These are phyloP conservation scores for Erigeron canadensis DNA, from an alignment of 129 eudicot species.

Conservation along the genomic window DNA sequence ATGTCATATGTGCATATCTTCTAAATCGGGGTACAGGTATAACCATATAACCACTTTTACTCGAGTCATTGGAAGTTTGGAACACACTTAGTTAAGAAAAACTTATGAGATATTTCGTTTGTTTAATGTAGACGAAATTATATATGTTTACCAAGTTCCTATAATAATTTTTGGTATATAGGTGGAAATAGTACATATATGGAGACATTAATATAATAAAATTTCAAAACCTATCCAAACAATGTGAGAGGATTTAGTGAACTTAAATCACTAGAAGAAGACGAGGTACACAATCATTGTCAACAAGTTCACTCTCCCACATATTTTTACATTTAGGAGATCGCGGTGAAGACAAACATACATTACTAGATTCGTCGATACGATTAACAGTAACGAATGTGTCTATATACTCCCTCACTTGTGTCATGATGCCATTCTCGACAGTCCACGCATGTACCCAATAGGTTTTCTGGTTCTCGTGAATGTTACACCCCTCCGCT, in stretches of 20 bases:
- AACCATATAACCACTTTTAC: too few species aligned
- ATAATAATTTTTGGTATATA: too few species aligned
- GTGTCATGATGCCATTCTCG: slow-evolving; percentile 38
- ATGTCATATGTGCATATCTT: too few species aligned
- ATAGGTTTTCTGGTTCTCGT: slow-evolving; percentile 11
- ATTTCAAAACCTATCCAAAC: background rate
- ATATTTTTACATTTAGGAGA: slow-evolving; percentile 22
- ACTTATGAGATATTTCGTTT: too few species aligned
- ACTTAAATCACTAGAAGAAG: slow-evolving; percentile 36
- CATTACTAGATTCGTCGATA: background rate
- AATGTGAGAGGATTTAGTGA: too few species aligned
- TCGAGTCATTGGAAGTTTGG: too few species aligned
- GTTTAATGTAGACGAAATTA: too few species aligned
- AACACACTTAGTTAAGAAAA: too few species aligned
- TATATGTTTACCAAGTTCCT: too few species aligned
- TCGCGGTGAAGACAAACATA: background rate
- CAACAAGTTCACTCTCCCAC: slow-evolving; percentile 42
- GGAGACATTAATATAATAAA: background rate
- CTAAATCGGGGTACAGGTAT: too few species aligned
- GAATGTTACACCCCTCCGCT: slow-evolving; percentile 38
- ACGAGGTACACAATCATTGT: slow-evolving; percentile 37
- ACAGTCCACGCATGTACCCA: slow-evolving; percentile 59
- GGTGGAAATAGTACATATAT: too few species aligned
- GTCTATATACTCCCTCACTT: slow-evolving; percentile 41
- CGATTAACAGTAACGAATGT: slow-evolving; percentile 34